phyloP scores from a whole-genome alignment of 202 grass and related monocot genomes.

The Dendrocalamus latiflorus region DNA sequence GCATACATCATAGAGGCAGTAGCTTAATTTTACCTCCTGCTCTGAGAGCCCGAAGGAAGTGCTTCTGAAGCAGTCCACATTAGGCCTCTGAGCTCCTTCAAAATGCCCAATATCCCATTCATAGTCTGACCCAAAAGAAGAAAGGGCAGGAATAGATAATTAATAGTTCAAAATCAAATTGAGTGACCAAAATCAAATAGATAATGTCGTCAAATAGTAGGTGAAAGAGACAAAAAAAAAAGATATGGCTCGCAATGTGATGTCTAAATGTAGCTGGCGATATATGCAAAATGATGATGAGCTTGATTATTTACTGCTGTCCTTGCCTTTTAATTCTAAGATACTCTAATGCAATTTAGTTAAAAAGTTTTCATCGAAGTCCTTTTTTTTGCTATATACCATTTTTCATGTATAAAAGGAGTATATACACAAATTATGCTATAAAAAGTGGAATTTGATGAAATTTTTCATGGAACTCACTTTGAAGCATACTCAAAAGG shows the following conservation, averaged over 20 bases:
- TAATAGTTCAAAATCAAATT: not conserved
- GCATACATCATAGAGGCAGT: not conserved
- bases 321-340: not conserved
- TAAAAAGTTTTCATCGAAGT: too few relatives aligned
- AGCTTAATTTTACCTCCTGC: slow-evolving; percentile 52
- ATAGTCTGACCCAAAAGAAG: slow-evolving; percentile 54
- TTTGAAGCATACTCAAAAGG: too few relatives aligned
- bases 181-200: not conserved
- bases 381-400: too few relatives aligned
- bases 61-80: slow-evolving; percentile 94
- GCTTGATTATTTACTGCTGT: not conserved
- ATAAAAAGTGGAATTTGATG: too few relatives aligned
- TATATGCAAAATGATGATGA: not conserved
- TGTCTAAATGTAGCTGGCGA: not conserved
- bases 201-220: not conserved
- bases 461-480: too few relatives aligned
- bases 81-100: slow-evolving; percentile 79
- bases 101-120: slow-evolving; percentile 99
- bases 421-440: too few relatives aligned
- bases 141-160: not conserved
- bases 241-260: not conserved
- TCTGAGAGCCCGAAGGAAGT: slow-evolving; percentile 81
- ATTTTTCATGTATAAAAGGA: too few relatives aligned
- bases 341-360: too few relatives aligned
- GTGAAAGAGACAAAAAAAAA: not conserved